These are phyloP conservation scores for Nemania serpens DNA, from an alignment of 2,329 filamentous ascomycete genomes.

Conservation along the genomic window DNA sequence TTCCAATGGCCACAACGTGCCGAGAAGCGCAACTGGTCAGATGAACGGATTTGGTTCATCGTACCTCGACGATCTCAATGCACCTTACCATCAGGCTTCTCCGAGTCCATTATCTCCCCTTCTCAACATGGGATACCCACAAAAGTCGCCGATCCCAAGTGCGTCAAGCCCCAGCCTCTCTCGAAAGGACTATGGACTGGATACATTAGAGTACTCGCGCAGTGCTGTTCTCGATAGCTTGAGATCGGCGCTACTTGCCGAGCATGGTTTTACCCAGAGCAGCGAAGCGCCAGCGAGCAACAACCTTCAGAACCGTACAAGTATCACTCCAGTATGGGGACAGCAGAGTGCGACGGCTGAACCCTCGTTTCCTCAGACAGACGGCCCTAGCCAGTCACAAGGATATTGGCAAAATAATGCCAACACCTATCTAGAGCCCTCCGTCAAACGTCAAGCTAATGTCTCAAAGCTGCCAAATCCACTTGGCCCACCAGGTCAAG, in stretches of 20 bases:
- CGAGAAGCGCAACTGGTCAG: constrained; percentile 33
- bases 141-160: constrained; percentile 1
- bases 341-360: constrained; percentile 19
- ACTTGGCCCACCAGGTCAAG: constrained; percentile 26
- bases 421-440: constrained; percentile 28
- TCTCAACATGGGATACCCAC: constrained; percentile 6
- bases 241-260: constrained; percentile 34
- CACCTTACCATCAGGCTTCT: constrained; percentile 18
- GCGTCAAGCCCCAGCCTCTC: constrained; percentile 17
- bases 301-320: constrained; percentile 10
- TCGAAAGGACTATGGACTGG: constrained; percentile 16
- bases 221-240: constrained; percentile 38
- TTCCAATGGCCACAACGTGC: constrained; percentile 31
- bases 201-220: constrained; percentile 30
- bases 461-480: constrained; percentile 23
- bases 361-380: not conserved
- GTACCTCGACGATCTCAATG: constrained; percentile 30
- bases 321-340: constrained; percentile 20
- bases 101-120: constrained; percentile 13
- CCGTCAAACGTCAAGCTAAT: constrained; percentile 23
- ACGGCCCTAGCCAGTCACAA: not conserved
- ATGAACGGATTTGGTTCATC: constrained; percentile 30
- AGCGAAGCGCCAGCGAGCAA: constrained; percentile 18
- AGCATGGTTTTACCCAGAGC: constrained; percentile 32
- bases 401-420: constrained; percentile 4